These are phyloP conservation scores for Russula sp. DNA, from an alignment of 768 basidiomycete genomes.

Conservation along the genomic window DNA sequence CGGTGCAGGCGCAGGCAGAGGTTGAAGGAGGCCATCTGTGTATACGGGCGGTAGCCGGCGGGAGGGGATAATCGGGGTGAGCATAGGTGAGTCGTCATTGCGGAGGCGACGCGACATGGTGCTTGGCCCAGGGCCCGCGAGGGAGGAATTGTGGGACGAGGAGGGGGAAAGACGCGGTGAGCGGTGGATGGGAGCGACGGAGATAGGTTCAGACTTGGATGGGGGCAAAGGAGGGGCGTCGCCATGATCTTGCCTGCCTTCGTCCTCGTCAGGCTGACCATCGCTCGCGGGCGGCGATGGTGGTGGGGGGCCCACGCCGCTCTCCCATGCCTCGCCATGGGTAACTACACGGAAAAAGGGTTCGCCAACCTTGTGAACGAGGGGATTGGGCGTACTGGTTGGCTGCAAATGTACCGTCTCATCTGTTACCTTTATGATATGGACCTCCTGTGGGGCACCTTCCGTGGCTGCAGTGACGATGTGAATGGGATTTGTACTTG, in stretches of 20 bases:
- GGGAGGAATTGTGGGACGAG: slow-evolving; percentile 13
- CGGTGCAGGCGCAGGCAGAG: slow-evolving; percentile 30
- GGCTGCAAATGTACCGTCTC: slow-evolving; percentile 40
- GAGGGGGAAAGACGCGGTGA: slow-evolving; percentile 13
- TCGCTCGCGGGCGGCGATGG: slow-evolving; percentile 46
- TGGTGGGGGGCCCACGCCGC: slow-evolving; percentile 46
- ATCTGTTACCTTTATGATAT: slow-evolving; percentile 46
- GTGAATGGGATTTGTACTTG: slow-evolving; percentile 30
- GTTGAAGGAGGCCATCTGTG: slow-evolving; percentile 47
- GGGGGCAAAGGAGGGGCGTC: neutral
- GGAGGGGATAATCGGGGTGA: slow-evolving; percentile 22
- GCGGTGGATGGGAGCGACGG: neutral
- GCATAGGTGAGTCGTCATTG: slow-evolving; percentile 24
- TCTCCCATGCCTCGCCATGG: slow-evolving; percentile 16
- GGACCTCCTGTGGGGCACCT: slow-evolving; percentile 40
- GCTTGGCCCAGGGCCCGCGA: slow-evolving; percentile 19
- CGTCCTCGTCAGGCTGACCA: slow-evolving; percentile 22
- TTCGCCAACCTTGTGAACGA: slow-evolving; percentile 32
- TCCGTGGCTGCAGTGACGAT: slow-evolving; percentile 25
- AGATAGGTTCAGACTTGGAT: slow-evolving; percentile 8
- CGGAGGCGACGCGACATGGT: slow-evolving; percentile 12
- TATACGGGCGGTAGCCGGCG: slow-evolving; percentile 25
- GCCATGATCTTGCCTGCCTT: neutral
- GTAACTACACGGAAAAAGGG: slow-evolving; percentile 30
- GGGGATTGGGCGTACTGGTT: slow-evolving; percentile 30